These are phyloP conservation scores for Talaromyces sp. DNA, from an alignment of 2,329 filamentous ascomycete species.

Conservation along the genomic window DNA sequence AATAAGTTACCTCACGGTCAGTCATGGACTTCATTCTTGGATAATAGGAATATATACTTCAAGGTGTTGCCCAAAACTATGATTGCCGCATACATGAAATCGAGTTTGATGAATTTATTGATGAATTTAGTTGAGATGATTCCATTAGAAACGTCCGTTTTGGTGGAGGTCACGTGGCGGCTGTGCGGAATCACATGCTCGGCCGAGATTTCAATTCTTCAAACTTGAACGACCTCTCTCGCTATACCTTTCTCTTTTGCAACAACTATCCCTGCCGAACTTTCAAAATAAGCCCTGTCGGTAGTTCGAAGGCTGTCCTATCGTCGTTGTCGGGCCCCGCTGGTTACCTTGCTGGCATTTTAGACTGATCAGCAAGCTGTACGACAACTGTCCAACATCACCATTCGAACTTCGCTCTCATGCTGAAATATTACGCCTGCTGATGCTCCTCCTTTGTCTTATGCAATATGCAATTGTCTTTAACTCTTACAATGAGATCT, in stretches of 20 bases:
- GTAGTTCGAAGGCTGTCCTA: not conserved
- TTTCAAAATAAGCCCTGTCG: not conserved
- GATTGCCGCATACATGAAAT: not conserved
- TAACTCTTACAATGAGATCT: not conserved
- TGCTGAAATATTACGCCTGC: not conserved
- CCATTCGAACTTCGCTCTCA: not conserved
- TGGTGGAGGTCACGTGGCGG: constrained; percentile 1
- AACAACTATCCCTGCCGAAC: not conserved
- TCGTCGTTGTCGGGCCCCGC: not conserved
- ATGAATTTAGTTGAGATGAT: too few species aligned
- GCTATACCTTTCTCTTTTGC: not conserved
- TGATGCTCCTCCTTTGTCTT: not conserved
- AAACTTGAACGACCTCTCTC: not conserved
- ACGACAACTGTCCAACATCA: not conserved
- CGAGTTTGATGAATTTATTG: not conserved
- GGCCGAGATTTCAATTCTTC: not conserved
- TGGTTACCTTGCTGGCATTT: not conserved
- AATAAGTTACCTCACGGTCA: too few species aligned
- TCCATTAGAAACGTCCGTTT: too few species aligned
- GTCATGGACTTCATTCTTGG: too few species aligned
- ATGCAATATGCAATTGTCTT: not conserved
- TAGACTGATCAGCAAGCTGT: not conserved
- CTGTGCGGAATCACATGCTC: not conserved
- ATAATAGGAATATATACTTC: too few species aligned
- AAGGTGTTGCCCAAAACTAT: not conserved